Base-by-base conservation (phyloP, 331 rosid species). In the Quercus tomentella region DNA sequence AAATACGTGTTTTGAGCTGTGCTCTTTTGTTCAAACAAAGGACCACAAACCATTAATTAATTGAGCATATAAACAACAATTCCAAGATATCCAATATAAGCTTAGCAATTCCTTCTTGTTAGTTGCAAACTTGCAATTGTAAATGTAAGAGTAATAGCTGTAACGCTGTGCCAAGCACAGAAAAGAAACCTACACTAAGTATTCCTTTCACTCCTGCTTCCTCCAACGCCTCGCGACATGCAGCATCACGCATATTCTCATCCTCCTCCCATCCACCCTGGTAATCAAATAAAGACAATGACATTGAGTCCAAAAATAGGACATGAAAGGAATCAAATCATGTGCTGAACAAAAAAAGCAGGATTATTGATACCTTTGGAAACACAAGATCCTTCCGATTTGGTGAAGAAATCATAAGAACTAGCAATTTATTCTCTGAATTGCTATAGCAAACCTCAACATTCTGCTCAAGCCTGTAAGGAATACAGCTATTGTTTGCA, bases 261-360 rank as follows among this genome's bases (percentile, higher is more conserved):
- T 83, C 86, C 31, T 79, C 60, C 77, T 83, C 86, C 86, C 86
- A 83, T n/a, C 86, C 86, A 1, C 86, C 86, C 86, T 83, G 83
- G 66, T 78, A 82, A 56, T 65, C 52, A 56, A 77, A 63, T 12
- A 43, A 72, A 73, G 56, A 43, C 16, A 31, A 49, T 25, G 31
- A 23, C 55, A 12, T 56, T 35, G 28, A 35, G 35, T 18, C 72
- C 51, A 18, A 20, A 67, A 22, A 67, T 20, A 18, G 35, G 26
- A 67, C n/a, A 35, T 18, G 52, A 33, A 10, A 67, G 23, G 26
- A 18, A 23, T 35, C 21, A n/a, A 20, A 33, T 20, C 72, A 33
- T 4, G 28, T 33, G 25, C 51, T 20, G n/a, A 75, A 21, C 51
- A 57, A 74, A 65, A 4, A 65, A 61, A 35, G 45, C 15, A 54